Conservation (phyloP, 345 rosid genomes). For the Kernera saxatilis region DNA sequence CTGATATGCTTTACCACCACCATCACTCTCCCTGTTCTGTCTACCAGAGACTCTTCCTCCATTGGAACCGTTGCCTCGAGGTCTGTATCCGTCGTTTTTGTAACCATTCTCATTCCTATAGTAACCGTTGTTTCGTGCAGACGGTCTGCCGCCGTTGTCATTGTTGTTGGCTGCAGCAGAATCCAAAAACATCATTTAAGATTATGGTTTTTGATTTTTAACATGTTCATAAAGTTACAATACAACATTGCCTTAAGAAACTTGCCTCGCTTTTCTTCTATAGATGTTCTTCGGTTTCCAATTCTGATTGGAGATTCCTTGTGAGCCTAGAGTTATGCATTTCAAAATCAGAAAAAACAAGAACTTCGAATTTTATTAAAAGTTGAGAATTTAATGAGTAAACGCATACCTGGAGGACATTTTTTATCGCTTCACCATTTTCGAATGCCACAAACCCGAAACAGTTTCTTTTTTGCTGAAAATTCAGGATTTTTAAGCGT, state of each 20-base stretch:
- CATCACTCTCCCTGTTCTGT: not conserved
- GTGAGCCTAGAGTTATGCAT: slow-evolving; percentile 23
- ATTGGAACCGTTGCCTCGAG: slow-evolving; percentile 34
- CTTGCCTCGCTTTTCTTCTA: slow-evolving; percentile 71
- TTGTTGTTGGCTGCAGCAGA: slow-evolving; percentile 32
- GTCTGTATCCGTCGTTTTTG: slow-evolving; percentile 41
- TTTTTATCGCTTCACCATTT: slow-evolving; percentile 45
- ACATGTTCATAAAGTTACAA: not conserved
- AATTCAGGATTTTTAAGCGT: slow-evolving; percentile 15
- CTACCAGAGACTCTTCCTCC: slow-evolving; percentile 37
- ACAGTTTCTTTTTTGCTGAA: slow-evolving; percentile 34
- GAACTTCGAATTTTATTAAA: not conserved
- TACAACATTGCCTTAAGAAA: not conserved
- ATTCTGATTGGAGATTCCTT: slow-evolving; percentile 51
- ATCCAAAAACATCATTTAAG: not conserved
- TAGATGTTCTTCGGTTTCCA: slow-evolving; percentile 55
- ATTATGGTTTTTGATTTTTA: not conserved
- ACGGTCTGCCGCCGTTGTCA: slow-evolving; percentile 27
- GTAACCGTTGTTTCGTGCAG: slow-evolving; percentile 33
- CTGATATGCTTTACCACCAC: slow-evolving; percentile 33
- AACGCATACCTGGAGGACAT: slow-evolving; percentile 50
- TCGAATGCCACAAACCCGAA: slow-evolving; percentile 82
- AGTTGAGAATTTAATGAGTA: not conserved
- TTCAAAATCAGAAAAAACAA: not conserved
- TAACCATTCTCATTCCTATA: slow-evolving; percentile 45